Evolutionary conservation across 345 rosid species (phyloP), one percentile per base, ranked within the genome.

Genomic region (Corymbia maculata): DNA sequence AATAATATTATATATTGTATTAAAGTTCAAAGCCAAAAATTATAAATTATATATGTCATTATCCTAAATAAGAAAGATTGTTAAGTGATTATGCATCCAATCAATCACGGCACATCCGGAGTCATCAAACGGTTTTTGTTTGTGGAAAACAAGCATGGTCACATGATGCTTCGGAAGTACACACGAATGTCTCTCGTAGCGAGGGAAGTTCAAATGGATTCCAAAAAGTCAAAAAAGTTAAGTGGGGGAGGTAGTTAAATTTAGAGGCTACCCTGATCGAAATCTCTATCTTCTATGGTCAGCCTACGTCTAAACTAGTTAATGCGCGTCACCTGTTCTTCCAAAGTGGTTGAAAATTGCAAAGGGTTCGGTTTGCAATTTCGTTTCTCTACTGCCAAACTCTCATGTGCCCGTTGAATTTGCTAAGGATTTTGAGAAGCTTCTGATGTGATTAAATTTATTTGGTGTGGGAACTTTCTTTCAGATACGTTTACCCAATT

Each of bases 401-500:
- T 75, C 82, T 22, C 82, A 42, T 42, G 49, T 19, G 82, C 82
- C 26, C 82, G 26, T 75, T 42, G 82, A 75, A 75, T 36, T 36
- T 42, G 82, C 26, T 36, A 75, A 3, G 49, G 82, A 75, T 8
- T 9, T 47, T 2, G 47, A 36, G 4, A 21, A 75, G 82, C 47
- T 75, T 17, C 32, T 70, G 2, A 14, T 14, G 36, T 7, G n/a
- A 64, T 64, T 64, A 1, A 1, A 61, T 61, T 61, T 61, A 28
- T 12, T 59, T 12, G 5, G 68, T 24, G n/a, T 9, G 64, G 64
- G 9, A 26, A 0, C n/a, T 53, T 21, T 0, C 0, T 0, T 12
- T 59, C 26, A 26, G 68, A 59, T 5, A 59, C 12, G 2, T 55
- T 22, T 22, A 55, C 12, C 61, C 1, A 55, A 55, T 51, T 51